phyloP scores from a whole-genome alignment of 371 early-diverging fungal genomes.

The Saksenaea vasiformis region DNA sequence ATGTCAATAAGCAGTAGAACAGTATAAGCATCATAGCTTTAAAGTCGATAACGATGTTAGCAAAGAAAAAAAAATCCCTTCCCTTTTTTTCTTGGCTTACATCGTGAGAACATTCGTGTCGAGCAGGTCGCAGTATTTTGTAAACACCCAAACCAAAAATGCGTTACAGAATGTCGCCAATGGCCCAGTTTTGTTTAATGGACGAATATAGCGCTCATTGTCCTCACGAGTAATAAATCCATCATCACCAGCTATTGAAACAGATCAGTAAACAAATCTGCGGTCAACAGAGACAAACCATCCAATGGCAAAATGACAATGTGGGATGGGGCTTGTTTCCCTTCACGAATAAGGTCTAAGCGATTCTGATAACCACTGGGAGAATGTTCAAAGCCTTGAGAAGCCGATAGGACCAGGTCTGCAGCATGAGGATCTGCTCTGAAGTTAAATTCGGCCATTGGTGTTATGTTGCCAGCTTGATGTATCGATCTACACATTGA shows the following conservation, averaged over 20 bases:
- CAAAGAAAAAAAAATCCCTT: constrained; percentile 4
- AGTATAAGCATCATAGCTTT: constrained; percentile 33
- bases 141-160: constrained; percentile 21
- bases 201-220: constrained; percentile 22
- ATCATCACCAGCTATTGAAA: constrained; percentile 17
- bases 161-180: constrained; percentile 22
- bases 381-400: constrained; percentile 31
- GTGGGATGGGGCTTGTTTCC: constrained; percentile 31
- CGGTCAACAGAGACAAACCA: constrained; percentile 24
- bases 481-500: constrained; percentile 21
- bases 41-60: background rate
- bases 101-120: constrained; percentile 12
- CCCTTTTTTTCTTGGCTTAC: constrained; percentile 20
- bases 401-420: constrained; percentile 41
- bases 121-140: constrained; percentile 10
- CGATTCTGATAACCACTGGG: constrained; percentile 20
- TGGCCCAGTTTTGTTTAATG: constrained; percentile 15
- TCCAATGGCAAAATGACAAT: constrained; percentile 50
- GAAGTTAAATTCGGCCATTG: constrained; percentile 61
- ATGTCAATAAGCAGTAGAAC: constrained; percentile 22
- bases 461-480: constrained; percentile 50
- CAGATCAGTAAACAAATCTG: background rate
- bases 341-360: constrained; percentile 11
- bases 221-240: constrained; percentile 16
- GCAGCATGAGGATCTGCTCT: constrained; percentile 56